These are phyloP conservation scores for Phaeophleospora eucalypticola DNA, from an alignment of 2,329 filamentous ascomycete genomes.

Conservation along the genomic window DNA sequence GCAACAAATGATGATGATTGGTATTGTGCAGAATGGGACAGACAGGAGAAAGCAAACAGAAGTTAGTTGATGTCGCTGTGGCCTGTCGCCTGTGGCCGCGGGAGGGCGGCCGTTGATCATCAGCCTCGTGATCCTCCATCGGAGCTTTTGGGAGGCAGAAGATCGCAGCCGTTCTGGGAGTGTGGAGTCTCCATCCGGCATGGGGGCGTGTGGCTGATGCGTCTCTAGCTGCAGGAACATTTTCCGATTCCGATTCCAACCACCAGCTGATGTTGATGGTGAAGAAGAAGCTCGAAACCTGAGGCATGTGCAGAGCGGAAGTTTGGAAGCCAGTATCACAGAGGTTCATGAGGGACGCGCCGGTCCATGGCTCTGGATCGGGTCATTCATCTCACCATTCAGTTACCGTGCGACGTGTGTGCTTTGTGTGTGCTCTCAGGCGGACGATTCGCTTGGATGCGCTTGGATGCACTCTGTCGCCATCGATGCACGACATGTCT, in stretches of 20 bases:
- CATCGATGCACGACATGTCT: too few relatives aligned
- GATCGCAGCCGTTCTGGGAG: not conserved
- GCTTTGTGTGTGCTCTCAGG: too few relatives aligned
- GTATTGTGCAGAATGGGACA: not conserved
- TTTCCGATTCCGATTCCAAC: slow-evolving; percentile 1
- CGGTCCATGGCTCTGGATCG: not conserved
- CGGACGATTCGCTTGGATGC: too few relatives aligned
- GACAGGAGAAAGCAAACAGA: not conserved
- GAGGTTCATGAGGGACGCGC: not conserved
- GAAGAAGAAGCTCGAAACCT: slow-evolving; percentile 1
- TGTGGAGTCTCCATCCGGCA: not conserved
- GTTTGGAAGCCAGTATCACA: not conserved
- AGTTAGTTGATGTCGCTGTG: not conserved
- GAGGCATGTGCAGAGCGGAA: slow-evolving; percentile 3
- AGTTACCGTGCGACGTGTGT: too few relatives aligned
- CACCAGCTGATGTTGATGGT: not conserved
- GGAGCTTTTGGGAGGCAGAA: not conserved
- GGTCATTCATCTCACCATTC: too few relatives aligned
- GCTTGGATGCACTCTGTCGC: too few relatives aligned
- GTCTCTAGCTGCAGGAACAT: slow-evolving; percentile 2
- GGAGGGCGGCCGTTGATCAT: not conserved
- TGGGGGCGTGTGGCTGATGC: slow-evolving; percentile 4
- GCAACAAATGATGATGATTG: not conserved
- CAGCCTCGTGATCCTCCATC: not conserved
- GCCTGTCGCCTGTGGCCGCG: too few relatives aligned